Base-by-base conservation (phyloP, 495 filamentous ascomycete species). In the Podospora pseudoanserina region DNA sequence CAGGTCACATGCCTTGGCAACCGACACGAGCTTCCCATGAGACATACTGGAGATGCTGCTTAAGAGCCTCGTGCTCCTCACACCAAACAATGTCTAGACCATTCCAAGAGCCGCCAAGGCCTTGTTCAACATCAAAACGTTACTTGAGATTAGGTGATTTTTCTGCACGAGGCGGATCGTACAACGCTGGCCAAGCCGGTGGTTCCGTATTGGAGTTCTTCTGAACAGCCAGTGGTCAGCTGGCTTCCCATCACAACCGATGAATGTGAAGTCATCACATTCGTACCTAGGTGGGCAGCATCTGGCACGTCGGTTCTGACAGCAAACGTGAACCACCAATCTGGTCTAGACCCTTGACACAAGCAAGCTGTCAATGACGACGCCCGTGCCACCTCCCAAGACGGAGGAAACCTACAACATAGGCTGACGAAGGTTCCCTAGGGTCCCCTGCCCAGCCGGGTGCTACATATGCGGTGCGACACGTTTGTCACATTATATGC, bases 401-500 rank as follows among this genome's bases (percentile, higher is more conserved):
- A 49, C 13, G 56, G n/a, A 58, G 23, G 6, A 58, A 27, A 58
- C n/a, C 56, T 5, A 2, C 56, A 20, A 58, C n/a, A 13, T 56
- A 18, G 54, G 2, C 23, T 9, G 56, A 20, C 56, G 18, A 58
- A 58, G 56, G 19, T 28, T 6, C 59, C 59, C 26, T 61, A 58
- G 4, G 19, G 19, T 28, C 19, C 59, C 59, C 26, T 61, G 59
- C 59, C 59, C 19, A 61, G 59, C 59, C 59, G 59, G 59, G 59
- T 61, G 23, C 59, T 61, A 61, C 59, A 26, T n/a, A 61, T 28
- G 30, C 23, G 13, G 26, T 61, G 26, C n/a, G 1, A 28, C 23
- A 28, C 16, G 1, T 7, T 61, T 26, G 26, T 18, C 30, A 27
- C 30, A 18, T 11, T 61, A 18, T 30, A 5, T 61, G 32, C 59